These are phyloP conservation scores for Huiozyma sinensis DNA, from an alignment of 805 yeast genomes.

Conservation along the genomic window DNA sequence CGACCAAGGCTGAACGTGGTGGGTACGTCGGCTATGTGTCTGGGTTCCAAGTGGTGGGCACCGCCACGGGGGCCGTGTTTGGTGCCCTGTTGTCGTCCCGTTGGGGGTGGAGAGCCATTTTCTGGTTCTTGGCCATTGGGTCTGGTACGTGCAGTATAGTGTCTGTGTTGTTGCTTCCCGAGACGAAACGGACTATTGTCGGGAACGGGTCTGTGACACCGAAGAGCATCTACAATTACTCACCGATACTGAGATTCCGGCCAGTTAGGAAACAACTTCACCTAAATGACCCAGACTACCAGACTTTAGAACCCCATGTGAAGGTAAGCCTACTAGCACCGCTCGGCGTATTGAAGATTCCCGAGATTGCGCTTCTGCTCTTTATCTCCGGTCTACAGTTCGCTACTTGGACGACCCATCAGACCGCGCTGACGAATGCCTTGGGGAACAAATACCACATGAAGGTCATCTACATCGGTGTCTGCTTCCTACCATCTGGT, in stretches of 20 bases:
- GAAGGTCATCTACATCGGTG: slow-evolving; percentile 49
- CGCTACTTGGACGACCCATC: slow-evolving; percentile 58
- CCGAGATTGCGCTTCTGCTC: slow-evolving; percentile 39
- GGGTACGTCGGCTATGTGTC: slow-evolving; percentile 52
- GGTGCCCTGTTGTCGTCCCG: slow-evolving; percentile 36
- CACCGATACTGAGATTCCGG: slow-evolving; percentile 33
- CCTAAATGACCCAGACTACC: slow-evolving; percentile 25
- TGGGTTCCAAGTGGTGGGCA: slow-evolving; percentile 61
- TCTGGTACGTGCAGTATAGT: slow-evolving; percentile 36
- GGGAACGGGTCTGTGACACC: slow-evolving; percentile 69
- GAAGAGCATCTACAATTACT: slow-evolving; percentile 28
- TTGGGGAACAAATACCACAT: slow-evolving; percentile 42
- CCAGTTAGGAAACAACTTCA: slow-evolving; percentile 15
- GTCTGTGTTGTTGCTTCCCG: slow-evolving; percentile 45
- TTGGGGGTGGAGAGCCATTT: slow-evolving; percentile 66
- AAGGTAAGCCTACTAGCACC: slow-evolving; percentile 29
- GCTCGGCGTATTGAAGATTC: slow-evolving; percentile 33
- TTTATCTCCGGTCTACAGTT: slow-evolving; percentile 53
- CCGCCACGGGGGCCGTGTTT: slow-evolving; percentile 70
- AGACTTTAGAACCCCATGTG: slow-evolving; percentile 18
- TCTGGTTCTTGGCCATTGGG: slow-evolving; percentile 63
- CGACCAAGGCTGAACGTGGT: slow-evolving; percentile 58
- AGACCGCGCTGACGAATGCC: slow-evolving; percentile 53
- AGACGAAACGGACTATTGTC: slow-evolving; percentile 59
- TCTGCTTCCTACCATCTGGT: slow-evolving; percentile 69